phyloP scores from a whole-genome alignment of 2,329 filamentous ascomycete species.

The Verticillium albo-atrum region DNA sequence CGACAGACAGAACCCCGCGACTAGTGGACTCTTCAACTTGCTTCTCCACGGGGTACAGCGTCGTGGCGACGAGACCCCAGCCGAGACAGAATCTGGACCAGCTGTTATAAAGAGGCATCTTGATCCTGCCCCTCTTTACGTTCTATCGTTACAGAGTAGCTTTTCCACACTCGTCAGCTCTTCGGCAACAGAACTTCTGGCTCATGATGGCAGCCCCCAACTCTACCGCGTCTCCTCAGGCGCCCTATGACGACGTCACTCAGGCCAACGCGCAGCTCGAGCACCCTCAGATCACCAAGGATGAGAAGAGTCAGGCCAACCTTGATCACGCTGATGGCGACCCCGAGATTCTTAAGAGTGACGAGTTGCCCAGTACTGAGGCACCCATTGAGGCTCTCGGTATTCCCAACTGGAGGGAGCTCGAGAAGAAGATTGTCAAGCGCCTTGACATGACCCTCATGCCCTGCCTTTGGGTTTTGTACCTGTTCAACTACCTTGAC shows the following conservation, averaged over 20 bases:
- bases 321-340: neutral
- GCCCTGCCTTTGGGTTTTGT: constrained; percentile 17
- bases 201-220: neutral
- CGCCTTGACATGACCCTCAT: constrained; percentile 19
- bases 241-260: neutral
- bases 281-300: neutral
- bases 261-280: neutral
- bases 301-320: neutral
- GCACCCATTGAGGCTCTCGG: neutral
- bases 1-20: neutral
- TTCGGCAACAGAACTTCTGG: neutral
- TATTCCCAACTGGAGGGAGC: neutral
- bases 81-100: neutral
- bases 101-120: neutral
- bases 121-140: neutral
- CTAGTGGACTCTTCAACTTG: neutral
- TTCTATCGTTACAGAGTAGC: neutral
- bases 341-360: neutral
- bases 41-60: neutral
- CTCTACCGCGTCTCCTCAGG: neutral
- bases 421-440: constrained; percentile 10
- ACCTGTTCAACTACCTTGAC: constrained; percentile 20
- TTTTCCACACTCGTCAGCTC: neutral
- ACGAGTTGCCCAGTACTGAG: neutral
- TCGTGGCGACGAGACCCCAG: neutral